These are phyloP conservation scores for Penicillium tannophilum DNA, from an alignment of 495 filamentous ascomycete genomes.

Conservation along the genomic window DNA sequence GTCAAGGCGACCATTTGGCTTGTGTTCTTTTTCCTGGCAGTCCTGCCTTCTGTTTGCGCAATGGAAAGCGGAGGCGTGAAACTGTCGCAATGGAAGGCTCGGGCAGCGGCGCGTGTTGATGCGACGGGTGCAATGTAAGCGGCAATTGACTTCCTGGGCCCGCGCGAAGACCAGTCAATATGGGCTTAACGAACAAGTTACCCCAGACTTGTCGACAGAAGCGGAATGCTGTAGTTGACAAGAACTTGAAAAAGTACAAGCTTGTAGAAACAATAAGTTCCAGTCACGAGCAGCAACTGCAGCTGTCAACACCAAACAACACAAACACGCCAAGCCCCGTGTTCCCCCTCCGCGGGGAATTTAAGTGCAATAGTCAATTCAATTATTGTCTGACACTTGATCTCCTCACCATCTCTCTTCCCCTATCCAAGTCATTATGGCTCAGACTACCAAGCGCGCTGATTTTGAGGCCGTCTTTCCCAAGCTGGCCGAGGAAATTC, in stretches of 20 bases:
- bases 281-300: conserved; percentile 11
- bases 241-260: not conserved
- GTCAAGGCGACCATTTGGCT: not conserved
- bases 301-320: conserved; percentile 22
- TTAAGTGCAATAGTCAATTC: conserved; percentile 3
- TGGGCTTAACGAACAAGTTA: not conserved
- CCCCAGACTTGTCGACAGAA: not conserved
- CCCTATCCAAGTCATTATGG: conserved; percentile 47
- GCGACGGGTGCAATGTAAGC: conserved; percentile 6
- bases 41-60: not conserved
- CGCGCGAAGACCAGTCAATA: not conserved
- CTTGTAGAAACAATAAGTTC: not conserved
- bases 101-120: conserved; percentile 17
- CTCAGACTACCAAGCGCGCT: conserved; percentile 66
- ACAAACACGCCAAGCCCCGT: conserved; percentile 30
- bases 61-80: not conserved
- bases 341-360: conserved; percentile 17
- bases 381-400: not conserved
- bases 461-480: conserved; percentile 91
- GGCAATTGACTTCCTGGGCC: not conserved
- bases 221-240: not conserved
- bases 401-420: conserved; percentile 1
- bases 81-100: conserved; percentile 7
- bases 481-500: conserved; percentile 72
- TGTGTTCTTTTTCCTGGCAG: not conserved